Evolutionary conservation across 805 yeast genomes (phyloP).

Genomic region (Jamesozyma lodderae): DNA sequence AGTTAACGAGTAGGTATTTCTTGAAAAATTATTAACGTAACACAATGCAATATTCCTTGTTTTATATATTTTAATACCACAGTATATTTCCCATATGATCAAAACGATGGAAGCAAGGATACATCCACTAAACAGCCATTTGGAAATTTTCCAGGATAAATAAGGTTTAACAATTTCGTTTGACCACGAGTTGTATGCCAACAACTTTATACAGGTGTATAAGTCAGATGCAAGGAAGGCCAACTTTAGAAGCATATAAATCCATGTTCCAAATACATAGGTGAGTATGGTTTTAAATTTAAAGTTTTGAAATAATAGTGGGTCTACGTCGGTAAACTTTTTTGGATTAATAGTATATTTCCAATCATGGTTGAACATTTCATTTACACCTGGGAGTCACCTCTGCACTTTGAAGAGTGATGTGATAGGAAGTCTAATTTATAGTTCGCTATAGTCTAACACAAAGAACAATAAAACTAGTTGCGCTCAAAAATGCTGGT

Average conservation of each 20-base stretch:
- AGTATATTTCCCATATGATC: constrained; percentile 44
- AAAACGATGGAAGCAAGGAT: constrained; percentile 60
- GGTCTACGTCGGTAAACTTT: constrained; percentile 20
- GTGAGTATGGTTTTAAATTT: constrained; percentile 16
- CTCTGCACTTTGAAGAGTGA: too few species aligned
- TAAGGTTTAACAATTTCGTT: constrained; percentile 39
- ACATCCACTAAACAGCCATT: constrained; percentile 70
- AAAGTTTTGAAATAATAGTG: constrained; percentile 15
- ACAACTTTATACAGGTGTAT: constrained; percentile 64
- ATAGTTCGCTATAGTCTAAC: too few species aligned
- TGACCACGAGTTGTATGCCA: constrained; percentile 66
- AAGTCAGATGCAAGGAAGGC: constrained; percentile 59
- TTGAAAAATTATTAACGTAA: constrained; percentile 58
- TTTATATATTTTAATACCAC: constrained; percentile 48
- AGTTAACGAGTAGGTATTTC: constrained; percentile 45
- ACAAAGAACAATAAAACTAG: too few species aligned
- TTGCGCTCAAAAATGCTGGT: too few species aligned
- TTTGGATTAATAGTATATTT: constrained; percentile 20
- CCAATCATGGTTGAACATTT: constrained; percentile 24
- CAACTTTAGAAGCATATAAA: constrained; percentile 38
- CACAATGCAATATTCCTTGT: constrained; percentile 60
- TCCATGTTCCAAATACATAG: constrained; percentile 19
- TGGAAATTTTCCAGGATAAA: constrained; percentile 41
- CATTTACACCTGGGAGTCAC: too few species aligned
- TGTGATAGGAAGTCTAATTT: too few species aligned